Evolutionary conservation across 768 basidiomycete genomes (phyloP), one percentile per base, ranked within the genome.

Genomic region (Solioccasus polychromus): DNA sequence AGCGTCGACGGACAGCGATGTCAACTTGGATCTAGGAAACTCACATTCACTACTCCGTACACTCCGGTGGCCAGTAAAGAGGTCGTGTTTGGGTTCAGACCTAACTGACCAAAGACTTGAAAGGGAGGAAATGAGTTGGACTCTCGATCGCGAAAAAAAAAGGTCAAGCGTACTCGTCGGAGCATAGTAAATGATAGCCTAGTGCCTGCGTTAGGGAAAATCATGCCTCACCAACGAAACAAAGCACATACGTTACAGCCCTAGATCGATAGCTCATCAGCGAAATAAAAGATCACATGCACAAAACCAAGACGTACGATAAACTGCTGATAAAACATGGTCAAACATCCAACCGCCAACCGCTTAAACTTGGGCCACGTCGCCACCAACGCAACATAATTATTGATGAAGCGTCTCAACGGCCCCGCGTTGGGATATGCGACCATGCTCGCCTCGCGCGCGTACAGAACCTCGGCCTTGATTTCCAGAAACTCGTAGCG

Each of bases 61-160:
- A 71, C 68, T 11, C 71, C 71, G 1, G 70, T 68, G n/a, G 72
- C 71, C 9, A 73, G 51, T 6, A 73, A 47, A 8, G 71, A 72
- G 1, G 71, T 68, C 1, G 71, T 72, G 29, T 63, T 68, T 0
- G 64, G 66, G 18, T 69, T 60, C 26, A 73, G 51, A n/a, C 69
- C 70, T n/a, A 73, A 46, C 42, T 70, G 68, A 40, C 64, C 58
- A 44, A 73, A 72, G 29, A 73, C 71, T 59, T n/a, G n/a, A n/a
- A n/a, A n/a, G n/a, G n/a, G 46, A n/a, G n/a, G 52, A 28, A 52
- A 41, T 63, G 54, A 51, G 52, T 52, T 22, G 50, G 3, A 38
- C 17, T 26, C 24, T 34, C 2, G 14, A 39, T 14, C 9, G 11
- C 15, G 35, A 32, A 3, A 18, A 42, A 42, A 42, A 19, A 20